Evolutionary conservation across 495 filamentous ascomycete genomes (phyloP), one percentile per base, ranked within the genome.

Genomic region (Acidiella bohemica): DNA sequence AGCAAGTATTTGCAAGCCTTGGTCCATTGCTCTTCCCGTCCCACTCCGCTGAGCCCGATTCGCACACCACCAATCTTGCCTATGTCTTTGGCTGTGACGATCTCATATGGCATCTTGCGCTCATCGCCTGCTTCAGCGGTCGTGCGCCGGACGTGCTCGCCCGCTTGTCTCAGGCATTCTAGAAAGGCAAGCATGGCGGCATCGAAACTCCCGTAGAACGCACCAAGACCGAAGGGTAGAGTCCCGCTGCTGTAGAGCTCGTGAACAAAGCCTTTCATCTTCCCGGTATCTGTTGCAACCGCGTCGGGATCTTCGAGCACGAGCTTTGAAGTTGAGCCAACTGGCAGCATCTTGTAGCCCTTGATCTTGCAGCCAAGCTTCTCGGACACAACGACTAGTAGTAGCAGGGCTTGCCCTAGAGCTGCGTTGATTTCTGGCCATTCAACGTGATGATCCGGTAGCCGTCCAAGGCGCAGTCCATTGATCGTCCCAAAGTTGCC

Each of bases 391-490:
- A 85, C 95, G 10, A 80, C 76, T 19, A 97, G 75, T 4, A 97
- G 71, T 22, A 97, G 67, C 14, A 85, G 71, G 9, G 90, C 86
- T 47, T 93, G 86, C 33, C 90, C 90, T 86, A 87, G 93, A 18
- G 90, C 90, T n/a, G 90, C 90, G 58, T 97, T 97, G 53, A 97
- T 94, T 59, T 97, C 90, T 18, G 83, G 70, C 90, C 90, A 97
- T 48, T 94, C 90, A 22, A 97, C 78, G 4, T 73, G 75, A 2
- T 77, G 80, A 43, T 76, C 73, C 3, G 78, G 66, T 7, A 85
- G 58, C 19, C 82, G 66, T 14, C 90, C 90, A 0, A 97, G 73
- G 4, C 90, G 80, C 16, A 97, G 64, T 25, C 84, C 83, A 58
- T 97, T 97, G 61, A 97, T 97, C 5, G 90, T 97, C 16, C 85